Percentiles rank a stretch among this genome's conserved stretches.
Conservation (phyloP, 1,284 basidiomycete species). For the Sutorius eximius region DNA sequence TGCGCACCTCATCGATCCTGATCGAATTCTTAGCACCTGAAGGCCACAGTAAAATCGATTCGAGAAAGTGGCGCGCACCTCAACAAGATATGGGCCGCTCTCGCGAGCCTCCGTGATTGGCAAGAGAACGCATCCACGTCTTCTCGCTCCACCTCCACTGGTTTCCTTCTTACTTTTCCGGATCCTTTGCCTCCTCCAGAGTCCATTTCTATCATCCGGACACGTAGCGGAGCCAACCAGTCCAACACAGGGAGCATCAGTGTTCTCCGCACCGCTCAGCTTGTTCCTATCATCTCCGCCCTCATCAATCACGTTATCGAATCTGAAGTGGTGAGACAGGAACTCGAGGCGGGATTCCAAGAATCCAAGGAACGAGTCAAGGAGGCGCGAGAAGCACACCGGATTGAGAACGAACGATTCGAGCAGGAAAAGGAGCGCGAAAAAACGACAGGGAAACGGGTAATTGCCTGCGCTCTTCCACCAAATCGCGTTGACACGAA, state of each 20-base stretch:
- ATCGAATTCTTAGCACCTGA: constrained; percentile 40
- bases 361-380: constrained; percentile 54
- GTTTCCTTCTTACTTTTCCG: constrained; percentile 42
- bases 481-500: neutral
- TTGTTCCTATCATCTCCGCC: constrained; percentile 60
- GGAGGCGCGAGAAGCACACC: constrained; percentile 48
- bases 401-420: constrained; percentile 47
- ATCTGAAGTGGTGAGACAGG: constrained; percentile 50
- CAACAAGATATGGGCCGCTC: constrained; percentile 58
- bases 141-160: constrained; percentile 22
- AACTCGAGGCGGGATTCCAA: constrained; percentile 54
- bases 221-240: constrained; percentile 34
- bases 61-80: constrained; percentile 53
- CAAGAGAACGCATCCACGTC: constrained; percentile 20
- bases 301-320: constrained; percentile 54
- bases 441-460: constrained; percentile 36
- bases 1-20: neutral
- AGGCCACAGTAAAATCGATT: constrained; percentile 50
- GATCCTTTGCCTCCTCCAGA: constrained; percentile 55
- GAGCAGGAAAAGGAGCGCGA: constrained; percentile 40
- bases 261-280: constrained; percentile 54
- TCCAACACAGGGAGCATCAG: constrained; percentile 42
- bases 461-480: constrained; percentile 25
- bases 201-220: constrained; percentile 25
- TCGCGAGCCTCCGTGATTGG: constrained; percentile 48